Conservation (phyloP, 2,329 filamentous ascomycete species). For the Trichoderma endophyticum region DNA sequence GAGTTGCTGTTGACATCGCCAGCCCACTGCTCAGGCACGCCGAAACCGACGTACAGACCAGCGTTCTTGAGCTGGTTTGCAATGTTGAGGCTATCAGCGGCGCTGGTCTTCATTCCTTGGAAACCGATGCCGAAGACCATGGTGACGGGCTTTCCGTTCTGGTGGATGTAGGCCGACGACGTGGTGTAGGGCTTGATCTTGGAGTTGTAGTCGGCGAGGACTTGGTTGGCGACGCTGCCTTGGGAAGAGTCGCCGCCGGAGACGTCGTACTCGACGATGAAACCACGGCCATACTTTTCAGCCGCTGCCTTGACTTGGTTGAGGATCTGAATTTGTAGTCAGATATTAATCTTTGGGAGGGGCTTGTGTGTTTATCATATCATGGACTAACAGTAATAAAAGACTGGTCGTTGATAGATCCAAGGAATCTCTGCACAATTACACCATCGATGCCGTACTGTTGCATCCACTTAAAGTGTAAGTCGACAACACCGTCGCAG, state of each 20-base stretch:
- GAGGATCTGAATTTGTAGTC: not conserved
- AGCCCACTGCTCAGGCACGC: constrained; percentile 11
- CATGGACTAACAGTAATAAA: constrained; percentile 6
- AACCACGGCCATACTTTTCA: constrained; percentile 15
- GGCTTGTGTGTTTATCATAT: not conserved
- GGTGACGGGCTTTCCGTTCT: constrained; percentile 12
- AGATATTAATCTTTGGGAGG: not conserved
- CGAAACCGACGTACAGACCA: constrained; percentile 5
- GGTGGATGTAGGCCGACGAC: constrained; percentile 12
- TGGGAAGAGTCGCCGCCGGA: constrained; percentile 10
- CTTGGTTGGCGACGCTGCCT: not conserved
- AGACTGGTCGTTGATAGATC: not conserved
- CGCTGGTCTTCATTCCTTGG: not conserved
- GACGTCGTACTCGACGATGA: constrained; percentile 16
- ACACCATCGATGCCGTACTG: constrained; percentile 15
- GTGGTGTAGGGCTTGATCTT: constrained; percentile 11
- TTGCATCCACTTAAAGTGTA: constrained; percentile 16
- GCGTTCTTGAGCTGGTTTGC: constrained; percentile 9
- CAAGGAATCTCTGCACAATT: constrained; percentile 8
- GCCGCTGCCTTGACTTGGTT: constrained; percentile 12
- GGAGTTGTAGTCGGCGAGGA: constrained; percentile 14
- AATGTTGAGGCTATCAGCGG: not conserved
- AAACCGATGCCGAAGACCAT: constrained; percentile 15
- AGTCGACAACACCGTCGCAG: constrained; percentile 7
- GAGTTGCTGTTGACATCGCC: constrained; percentile 5